A percentile compares a stretch with the other conserved stretches of the same genome.
These are phyloP conservation scores for Coemansia sp. DNA, from an alignment of 192 early-diverging fungal genomes.

Conservation along the genomic window DNA sequence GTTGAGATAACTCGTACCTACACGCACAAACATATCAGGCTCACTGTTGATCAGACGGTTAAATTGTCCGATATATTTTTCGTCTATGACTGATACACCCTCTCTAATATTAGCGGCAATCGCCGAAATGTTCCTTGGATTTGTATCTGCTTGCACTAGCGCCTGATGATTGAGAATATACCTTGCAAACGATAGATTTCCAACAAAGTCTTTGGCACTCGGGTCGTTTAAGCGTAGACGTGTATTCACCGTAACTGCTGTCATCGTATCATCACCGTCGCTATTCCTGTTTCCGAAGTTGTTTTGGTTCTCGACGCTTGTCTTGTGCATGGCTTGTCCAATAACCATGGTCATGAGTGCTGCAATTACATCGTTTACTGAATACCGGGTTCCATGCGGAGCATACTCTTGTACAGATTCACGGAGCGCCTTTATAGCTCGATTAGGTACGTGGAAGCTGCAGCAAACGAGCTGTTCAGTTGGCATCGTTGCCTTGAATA, in stretches of 20 bases:
- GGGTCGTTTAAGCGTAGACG: background rate
- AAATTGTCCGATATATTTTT: background rate
- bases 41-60: background rate
- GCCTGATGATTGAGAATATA: background rate
- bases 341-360: background rate
- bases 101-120: background rate
- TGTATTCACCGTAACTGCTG: background rate
- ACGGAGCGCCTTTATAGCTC: background rate
- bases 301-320: background rate
- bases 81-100: background rate
- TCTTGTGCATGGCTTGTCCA: background rate
- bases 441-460: background rate
- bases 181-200: background rate
- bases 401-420: background rate
- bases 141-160: background rate
- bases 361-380: background rate
- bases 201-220: background rate
- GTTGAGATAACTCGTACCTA: background rate
- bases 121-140: background rate
- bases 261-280: background rate
- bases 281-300: too few species aligned
- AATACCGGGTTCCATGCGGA: background rate
- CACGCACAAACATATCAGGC: background rate
- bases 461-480: background rate
- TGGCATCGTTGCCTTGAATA: background rate